These are phyloP conservation scores for Scenedesmus sp. DNA, from an alignment of 163 green algal species.

Conservation along the genomic window DNA sequence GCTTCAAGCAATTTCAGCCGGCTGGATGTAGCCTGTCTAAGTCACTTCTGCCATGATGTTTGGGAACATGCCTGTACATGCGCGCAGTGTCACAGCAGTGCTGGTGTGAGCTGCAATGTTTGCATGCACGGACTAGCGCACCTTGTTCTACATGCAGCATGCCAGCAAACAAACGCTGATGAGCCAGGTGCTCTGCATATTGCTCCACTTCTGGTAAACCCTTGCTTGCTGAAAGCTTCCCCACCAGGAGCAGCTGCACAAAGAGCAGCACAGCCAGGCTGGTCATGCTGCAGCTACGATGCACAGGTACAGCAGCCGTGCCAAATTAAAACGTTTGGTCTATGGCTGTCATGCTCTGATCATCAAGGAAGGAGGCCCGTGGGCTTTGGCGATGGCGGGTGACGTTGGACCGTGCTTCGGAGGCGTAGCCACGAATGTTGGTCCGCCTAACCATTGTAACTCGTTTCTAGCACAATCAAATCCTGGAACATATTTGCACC, in stretches of 20 bases:
- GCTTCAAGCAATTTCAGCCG: too few relatives aligned
- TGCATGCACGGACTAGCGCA: not conserved
- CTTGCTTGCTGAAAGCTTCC: not conserved
- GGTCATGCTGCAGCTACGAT: not conserved
- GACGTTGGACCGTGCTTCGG: not conserved
- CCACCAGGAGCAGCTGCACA: not conserved
- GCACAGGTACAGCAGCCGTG: not conserved
- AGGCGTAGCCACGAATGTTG: too few relatives aligned
- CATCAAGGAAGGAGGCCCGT: not conserved
- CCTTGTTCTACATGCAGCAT: conserved; percentile 34
- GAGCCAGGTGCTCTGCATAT: conserved; percentile 7
- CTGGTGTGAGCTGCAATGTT: too few relatives aligned
- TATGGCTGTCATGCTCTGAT: not conserved
- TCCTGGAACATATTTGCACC: too few relatives aligned
- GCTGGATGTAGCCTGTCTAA: not conserved
- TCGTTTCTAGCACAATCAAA: too few relatives aligned
- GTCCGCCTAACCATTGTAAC: too few relatives aligned
- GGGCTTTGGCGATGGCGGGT: not conserved
- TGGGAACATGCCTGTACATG: too few relatives aligned
- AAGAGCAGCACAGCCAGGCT: not conserved
- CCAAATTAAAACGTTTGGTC: not conserved
- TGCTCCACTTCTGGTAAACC: not conserved
- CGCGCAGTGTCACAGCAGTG: too few relatives aligned
- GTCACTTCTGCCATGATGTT: not conserved
- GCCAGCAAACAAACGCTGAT: conserved; percentile 20